Evolutionary conservation across 2,329 filamentous ascomycete genomes (phyloP).

Genomic region (Pseudogymnoascus pannorum): DNA sequence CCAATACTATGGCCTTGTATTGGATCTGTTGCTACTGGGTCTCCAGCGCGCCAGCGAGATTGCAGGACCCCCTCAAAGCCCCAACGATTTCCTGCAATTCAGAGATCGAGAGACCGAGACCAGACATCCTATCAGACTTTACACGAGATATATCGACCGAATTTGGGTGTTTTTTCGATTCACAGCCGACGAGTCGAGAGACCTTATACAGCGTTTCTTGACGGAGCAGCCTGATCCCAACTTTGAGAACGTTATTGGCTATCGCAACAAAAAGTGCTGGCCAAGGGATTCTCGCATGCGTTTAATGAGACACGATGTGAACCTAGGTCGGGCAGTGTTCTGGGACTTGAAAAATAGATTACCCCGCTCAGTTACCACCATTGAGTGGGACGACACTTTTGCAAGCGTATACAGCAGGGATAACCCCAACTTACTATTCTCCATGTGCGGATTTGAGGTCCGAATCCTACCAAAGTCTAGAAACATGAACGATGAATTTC

Average conservation of each 20-base stretch:
- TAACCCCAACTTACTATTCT: conserved; percentile 94
- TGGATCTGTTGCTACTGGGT: conserved; percentile 86
- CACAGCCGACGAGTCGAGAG: conserved; percentile 84
- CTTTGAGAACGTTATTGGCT: conserved; percentile 98
- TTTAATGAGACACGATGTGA: conserved; percentile 97
- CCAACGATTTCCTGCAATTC: conserved; percentile 97
- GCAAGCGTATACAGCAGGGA: conserved; percentile 96
- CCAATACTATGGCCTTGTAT: conserved; percentile 94
- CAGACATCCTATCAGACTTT: conserved; percentile 91
- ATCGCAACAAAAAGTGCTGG: conserved; percentile 99
- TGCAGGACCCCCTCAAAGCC: conserved; percentile 83
- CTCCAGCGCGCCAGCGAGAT: conserved; percentile 97
- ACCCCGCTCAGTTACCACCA: conserved; percentile 88
- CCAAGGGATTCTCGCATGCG: conserved; percentile 96
- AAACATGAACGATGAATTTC: conserved; percentile 93
- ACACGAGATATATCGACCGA: conserved; percentile 94
- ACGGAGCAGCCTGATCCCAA: conserved; percentile 98
- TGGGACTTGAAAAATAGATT: conserved; percentile 98
- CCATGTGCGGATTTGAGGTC: conserved; percentile 97
- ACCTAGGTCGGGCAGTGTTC: conserved; percentile 93
- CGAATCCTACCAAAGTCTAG: conserved; percentile 91
- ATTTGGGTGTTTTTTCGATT: conserved; percentile 98
- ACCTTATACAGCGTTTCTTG: conserved; percentile 93
- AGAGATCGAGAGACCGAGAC: conserved; percentile 86
- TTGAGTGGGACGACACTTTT: conserved; percentile 99